Percentiles rank a stretch among this genome's conserved stretches.
These are phyloP conservation scores for Aspergillus aculeatinus DNA, from an alignment of 2,329 filamentous ascomycete genomes.

Conservation along the genomic window DNA sequence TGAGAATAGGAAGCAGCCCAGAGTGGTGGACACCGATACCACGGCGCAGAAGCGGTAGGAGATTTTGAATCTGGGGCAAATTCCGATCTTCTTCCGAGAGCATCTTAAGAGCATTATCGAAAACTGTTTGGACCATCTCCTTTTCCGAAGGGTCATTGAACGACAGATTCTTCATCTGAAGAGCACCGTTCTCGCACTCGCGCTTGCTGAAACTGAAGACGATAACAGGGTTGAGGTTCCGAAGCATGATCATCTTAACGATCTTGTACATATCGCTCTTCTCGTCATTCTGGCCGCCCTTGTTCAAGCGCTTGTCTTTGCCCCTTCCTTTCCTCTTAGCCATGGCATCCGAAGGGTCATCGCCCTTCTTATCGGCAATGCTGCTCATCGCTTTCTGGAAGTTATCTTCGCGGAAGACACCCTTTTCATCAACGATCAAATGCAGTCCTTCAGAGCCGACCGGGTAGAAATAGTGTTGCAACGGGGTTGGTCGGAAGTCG, in stretches of 20 bases:
- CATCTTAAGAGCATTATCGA: constrained; percentile 87
- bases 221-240: constrained; percentile 96
- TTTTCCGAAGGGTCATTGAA: constrained; percentile 98
- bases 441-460: constrained; percentile 89
- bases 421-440: constrained; percentile 94
- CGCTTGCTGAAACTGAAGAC: constrained; percentile 99
- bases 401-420: constrained; percentile 92
- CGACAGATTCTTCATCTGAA: constrained; percentile 79
- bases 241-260: constrained; percentile 97
- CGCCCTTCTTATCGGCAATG: constrained; percentile 83
- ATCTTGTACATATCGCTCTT: constrained; percentile 93
- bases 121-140: constrained; percentile 89
- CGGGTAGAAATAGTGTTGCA: constrained; percentile 98
- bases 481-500: constrained; percentile 91
- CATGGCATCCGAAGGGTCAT: constrained; percentile 74
- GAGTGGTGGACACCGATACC: constrained; percentile 98
- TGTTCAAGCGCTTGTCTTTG: constrained; percentile 88
- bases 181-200: constrained; percentile 86
- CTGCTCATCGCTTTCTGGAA: constrained; percentile 94
- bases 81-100: constrained; percentile 87
- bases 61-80: constrained; percentile 85
- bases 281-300: constrained; percentile 67
- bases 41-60: constrained; percentile 81
- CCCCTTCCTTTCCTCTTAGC: constrained; percentile 82
- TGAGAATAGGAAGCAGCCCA: constrained; percentile 88